Evolutionary conservation across 2,329 filamentous ascomycete species (phyloP), one percentile per base, ranked within the genome.

Genomic region (Westerdykella sp.): DNA sequence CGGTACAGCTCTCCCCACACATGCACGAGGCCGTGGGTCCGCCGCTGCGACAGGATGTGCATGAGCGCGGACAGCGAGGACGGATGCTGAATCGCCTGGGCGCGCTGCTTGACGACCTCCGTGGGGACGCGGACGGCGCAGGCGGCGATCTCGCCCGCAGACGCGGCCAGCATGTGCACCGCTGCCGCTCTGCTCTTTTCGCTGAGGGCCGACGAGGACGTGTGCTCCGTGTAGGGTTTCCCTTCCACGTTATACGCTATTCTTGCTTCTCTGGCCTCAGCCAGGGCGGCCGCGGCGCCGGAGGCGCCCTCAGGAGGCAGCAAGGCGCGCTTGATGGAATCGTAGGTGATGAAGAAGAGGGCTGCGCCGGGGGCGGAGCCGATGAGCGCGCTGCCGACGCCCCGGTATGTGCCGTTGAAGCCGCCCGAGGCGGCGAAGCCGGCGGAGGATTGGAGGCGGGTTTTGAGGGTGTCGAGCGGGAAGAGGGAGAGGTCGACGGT

Each of bases 391-490:
- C 82, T 87, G 39, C 91, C 93, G 13, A 98, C 81, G 63, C 93
- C 93, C 37, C 87, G 84, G 74, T 98, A 98, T 57, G 97, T 87
- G 48, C 91, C 90, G 39, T 78, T 78, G 76, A 97, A 90, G 60
- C 91, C 91, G 63, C 93, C 91, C 2, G 84, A 83, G 43, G 85
- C 76, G 62, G 87, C 81, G 74, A 95, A 89, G 66, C 84, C 82
- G 44, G 76, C 66, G 38, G 79, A 79, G 50, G 89, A 88, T 73
- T 98, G 93, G 6, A 98, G 87, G 13, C 93, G 89, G 35, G 94
- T 98, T 73, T 98, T 98, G 64, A 98, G 83, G 0, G 93, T 98
- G 78, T 98, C 94, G 75, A 98, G 88, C 1, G 93, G 93, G 74
- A 87, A 98, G 63, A 98, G 87, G 43, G 89, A 89, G 60, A 95